Conservation (phyloP, 495 filamentous ascomycete genomes). For the Lepraria neglecta region DNA sequence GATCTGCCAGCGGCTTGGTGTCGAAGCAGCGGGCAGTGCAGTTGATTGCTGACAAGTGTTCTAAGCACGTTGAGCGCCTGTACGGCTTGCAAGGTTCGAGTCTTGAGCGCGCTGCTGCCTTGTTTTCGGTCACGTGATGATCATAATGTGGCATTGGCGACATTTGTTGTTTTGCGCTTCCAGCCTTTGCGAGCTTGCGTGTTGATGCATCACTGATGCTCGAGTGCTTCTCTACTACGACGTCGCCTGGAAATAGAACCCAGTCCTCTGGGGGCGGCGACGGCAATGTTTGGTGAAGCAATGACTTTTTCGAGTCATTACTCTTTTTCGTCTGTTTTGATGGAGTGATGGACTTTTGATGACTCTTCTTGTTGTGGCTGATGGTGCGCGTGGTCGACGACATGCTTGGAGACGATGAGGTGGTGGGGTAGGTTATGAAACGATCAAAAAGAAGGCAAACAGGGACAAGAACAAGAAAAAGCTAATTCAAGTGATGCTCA, state of each 20-base stretch:
- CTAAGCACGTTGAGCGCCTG: slow-evolving; percentile 7
- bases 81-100: neutral
- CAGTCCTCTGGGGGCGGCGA: slow-evolving; percentile 20
- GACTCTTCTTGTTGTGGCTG: neutral
- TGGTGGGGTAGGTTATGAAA: slow-evolving; percentile 3
- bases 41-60: slow-evolving; percentile 15
- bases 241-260: slow-evolving; percentile 11
- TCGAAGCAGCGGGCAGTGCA: slow-evolving; percentile 14
- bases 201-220: neutral
- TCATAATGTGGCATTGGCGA: neutral
- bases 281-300: slow-evolving; percentile 6
- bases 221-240: slow-evolving; percentile 7
- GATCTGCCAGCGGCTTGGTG: neutral
- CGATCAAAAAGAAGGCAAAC: neutral
- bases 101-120: slow-evolving; percentile 1
- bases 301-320: slow-evolving; percentile 11
- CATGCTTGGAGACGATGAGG: slow-evolving; percentile 17
- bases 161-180: slow-evolving; percentile 6
- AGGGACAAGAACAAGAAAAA: neutral
- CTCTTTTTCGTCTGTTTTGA: slow-evolving; percentile 8
- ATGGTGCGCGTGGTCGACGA: slow-evolving; percentile 8
- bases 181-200: neutral
- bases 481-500: neutral
- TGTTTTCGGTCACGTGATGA: neutral
- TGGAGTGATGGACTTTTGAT: slow-evolving; percentile 10